Base-by-base conservation (phyloP, 1,284 basidiomycete genomes). In the Sporisorium sorghi region DNA sequence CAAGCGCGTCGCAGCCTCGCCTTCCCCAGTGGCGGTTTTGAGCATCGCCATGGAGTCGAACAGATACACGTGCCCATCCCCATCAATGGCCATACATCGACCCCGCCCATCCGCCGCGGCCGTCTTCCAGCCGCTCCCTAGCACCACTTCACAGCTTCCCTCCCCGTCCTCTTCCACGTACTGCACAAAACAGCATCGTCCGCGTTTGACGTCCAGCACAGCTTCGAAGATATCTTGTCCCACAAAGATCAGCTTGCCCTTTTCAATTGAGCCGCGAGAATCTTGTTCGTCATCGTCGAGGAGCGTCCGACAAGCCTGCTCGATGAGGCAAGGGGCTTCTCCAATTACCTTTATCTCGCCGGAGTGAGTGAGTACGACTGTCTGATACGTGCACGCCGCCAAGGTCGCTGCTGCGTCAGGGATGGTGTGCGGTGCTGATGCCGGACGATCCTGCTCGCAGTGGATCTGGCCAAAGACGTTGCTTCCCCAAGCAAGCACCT, bases 31-130 rank as follows among this genome's bases (percentile, higher is more conserved):
- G 4, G 62, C 58, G 28, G 19, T 21, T 11, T 23, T 19, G 5
- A 71, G 50, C 11, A n/a, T 37, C 15, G 42, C 21, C 0, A 46
- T 33, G 3, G 54, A 64, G 10, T 57, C 39, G 23, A 65, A 71
- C 37, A 71, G 30, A 30, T 58, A 62, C 5, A 49, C 49, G 12
- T 14, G n/a, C 1, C 58, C 54, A 9, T 58, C 40, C 1, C 9
- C 2, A 26, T 65, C 57, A 2, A 64, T 11, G 6, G 55, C 61
- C 62, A 65, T 58, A 17, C 39, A 54, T 9, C 61, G 28, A 7
- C 58, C 62, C 42, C 68, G 50, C 1, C 68, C 68, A 53, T 65
- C 68, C 0, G n/a, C 53, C n/a, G 50, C 58, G 5, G 58, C 64
- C 9, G 44, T 48, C 33, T 39, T 44, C 68, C 68, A 65, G 3